Conservation (phyloP, 1,139 yeast species). For the Hanseniaspora gamundiae region DNA sequence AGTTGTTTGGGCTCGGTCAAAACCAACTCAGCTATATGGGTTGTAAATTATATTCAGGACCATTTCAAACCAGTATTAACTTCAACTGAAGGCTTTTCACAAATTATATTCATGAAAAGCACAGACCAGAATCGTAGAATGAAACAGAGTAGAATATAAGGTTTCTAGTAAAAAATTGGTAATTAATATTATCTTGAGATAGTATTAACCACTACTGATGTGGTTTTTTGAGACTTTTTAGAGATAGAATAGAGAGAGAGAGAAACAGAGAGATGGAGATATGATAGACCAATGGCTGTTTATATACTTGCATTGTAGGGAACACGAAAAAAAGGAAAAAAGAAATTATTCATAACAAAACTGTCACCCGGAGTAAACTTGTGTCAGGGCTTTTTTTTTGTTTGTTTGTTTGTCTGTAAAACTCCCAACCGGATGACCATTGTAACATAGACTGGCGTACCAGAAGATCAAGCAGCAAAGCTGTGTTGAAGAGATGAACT, state of each 20-base stretch:
- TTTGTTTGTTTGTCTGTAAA: neutral
- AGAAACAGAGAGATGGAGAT: too few species aligned
- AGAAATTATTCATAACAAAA: neutral
- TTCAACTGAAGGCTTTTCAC: conserved; percentile 9
- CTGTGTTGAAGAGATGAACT: too few species aligned
- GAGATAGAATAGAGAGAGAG: conserved; percentile 3
- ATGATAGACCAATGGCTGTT: neutral
- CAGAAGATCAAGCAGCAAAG: too few species aligned
- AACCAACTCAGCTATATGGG: conserved; percentile 27
- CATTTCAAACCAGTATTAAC: conserved; percentile 24
- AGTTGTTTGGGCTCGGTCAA: conserved; percentile 28
- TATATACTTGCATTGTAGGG: neutral
- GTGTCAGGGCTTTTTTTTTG: neutral
- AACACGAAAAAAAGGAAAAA: neutral
- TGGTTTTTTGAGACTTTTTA: conserved; percentile 14
- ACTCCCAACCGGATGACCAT: too few species aligned
- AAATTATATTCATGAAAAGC: conserved; percentile 7
- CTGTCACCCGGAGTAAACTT: neutral
- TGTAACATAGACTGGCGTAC: too few species aligned
- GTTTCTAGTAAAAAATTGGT: conserved; percentile 40
- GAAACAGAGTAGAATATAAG: conserved; percentile 25
- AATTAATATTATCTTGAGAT: conserved; percentile 30
- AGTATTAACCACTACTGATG: conserved; percentile 31
- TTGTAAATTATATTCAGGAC: conserved; percentile 16
- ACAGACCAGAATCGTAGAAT: conserved; percentile 12